Percentiles rank a stretch among this genome's conserved stretches.
These are phyloP conservation scores for Stemphylium beticola DNA, from an alignment of 2,329 filamentous ascomycete species.

Conservation along the genomic window DNA sequence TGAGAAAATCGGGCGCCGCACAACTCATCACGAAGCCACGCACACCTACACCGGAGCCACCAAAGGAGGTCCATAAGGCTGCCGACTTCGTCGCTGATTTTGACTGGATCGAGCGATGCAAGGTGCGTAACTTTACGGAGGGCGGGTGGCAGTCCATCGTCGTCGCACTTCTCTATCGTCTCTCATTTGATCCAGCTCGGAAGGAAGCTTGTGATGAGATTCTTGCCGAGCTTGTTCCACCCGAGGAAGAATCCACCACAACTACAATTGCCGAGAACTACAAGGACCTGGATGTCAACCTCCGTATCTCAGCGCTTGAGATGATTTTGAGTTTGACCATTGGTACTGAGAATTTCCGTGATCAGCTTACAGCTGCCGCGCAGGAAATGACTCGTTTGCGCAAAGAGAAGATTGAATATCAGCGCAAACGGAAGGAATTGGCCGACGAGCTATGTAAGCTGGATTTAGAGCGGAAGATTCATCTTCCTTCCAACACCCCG, in stretches of 20 bases:
- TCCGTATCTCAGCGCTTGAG: conserved; percentile 79
- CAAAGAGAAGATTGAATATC: conserved; percentile 94
- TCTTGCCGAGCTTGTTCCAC: conserved; percentile 79
- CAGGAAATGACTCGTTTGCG: conserved; percentile 93
- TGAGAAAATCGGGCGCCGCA: conserved; percentile 79
- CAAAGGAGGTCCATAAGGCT: conserved; percentile 64
- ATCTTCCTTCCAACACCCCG: conserved; percentile 75
- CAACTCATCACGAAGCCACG: conserved; percentile 51
- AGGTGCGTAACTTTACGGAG: conserved; percentile 81
- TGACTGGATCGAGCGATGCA: conserved; percentile 84
- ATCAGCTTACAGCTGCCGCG: conserved; percentile 89
- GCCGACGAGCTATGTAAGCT: conserved; percentile 73
- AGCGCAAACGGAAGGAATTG: conserved; percentile 73
- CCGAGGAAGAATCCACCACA: conserved; percentile 74
- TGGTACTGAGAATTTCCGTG: conserved; percentile 83
- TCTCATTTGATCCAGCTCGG: conserved; percentile 76
- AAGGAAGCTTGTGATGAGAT: conserved; percentile 78
- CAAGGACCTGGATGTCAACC: conserved; percentile 77
- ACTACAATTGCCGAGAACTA: conserved; percentile 78
- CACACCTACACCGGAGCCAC: conserved; percentile 47
- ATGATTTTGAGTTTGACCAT: conserved; percentile 85
- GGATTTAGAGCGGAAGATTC: conserved; percentile 74
- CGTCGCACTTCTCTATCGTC: conserved; percentile 82
- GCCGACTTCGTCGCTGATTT: conserved; percentile 76
- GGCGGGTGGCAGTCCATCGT: conserved; percentile 93